Evolutionary conservation across 139 green algal species (phyloP).

Genomic region (Mesotaenium endlicherianum): DNA sequence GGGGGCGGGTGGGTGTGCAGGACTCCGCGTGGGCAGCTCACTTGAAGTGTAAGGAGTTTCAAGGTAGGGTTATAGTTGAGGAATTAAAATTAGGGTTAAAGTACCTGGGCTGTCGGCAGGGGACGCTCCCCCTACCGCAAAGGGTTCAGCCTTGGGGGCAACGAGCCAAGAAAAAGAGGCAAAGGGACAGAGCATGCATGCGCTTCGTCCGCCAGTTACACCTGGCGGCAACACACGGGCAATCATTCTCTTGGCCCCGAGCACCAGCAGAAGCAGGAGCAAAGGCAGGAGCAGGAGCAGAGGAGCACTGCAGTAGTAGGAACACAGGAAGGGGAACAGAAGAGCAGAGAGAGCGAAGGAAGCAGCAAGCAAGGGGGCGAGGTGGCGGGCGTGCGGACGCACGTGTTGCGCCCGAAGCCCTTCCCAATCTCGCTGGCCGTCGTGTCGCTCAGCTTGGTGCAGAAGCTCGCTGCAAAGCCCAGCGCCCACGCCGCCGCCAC

Average conservation of each 20-base stretch:
- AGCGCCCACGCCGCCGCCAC: constrained; percentile 51
- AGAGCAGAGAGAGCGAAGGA: constrained; percentile 7
- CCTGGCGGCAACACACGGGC: background rate
- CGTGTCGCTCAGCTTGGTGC: constrained; percentile 90
- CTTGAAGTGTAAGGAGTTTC: too few relatives aligned
- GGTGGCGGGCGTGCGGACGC: background rate
- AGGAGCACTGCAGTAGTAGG: constrained; percentile 46
- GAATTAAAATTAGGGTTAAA: too few relatives aligned
- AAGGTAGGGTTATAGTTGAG: too few relatives aligned
- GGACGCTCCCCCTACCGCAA: too few relatives aligned
- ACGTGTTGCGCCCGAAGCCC: constrained; percentile 87
- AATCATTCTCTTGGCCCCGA: too few relatives aligned
- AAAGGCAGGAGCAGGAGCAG: background rate
- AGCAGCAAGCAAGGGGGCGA: constrained; percentile 12
- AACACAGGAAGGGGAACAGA: constrained; percentile 1
- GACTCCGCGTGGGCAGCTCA: too few relatives aligned
- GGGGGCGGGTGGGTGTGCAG: too few relatives aligned
- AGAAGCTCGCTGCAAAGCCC: constrained; percentile 83
- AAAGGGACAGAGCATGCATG: too few relatives aligned
- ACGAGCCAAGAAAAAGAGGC: too few relatives aligned
- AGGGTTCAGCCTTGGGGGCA: too few relatives aligned
- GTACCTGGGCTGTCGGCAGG: too few relatives aligned
- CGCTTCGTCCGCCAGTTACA: too few relatives aligned
- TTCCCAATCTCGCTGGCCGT: constrained; percentile 93
- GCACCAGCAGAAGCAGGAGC: background rate